A percentile compares a stretch with the other conserved stretches of the same genome.
Evolutionary conservation across 441 rosid species (phyloP).

Genomic region (Isatis lusitanica): DNA sequence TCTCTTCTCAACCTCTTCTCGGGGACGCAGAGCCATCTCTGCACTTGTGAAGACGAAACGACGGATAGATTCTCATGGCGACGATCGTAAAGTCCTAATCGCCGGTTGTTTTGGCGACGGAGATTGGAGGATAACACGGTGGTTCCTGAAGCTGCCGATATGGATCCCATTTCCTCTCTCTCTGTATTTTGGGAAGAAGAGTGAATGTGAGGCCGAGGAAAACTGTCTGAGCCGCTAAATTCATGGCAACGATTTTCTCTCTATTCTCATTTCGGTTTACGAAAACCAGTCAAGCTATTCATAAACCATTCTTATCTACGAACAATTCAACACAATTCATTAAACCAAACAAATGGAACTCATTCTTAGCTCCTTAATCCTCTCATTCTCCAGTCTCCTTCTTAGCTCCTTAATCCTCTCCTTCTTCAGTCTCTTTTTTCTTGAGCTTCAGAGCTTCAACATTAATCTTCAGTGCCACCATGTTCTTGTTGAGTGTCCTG

Average conservation of each 20-base stretch:
- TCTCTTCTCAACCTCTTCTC: slow-evolving; percentile 26
- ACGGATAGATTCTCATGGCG: slow-evolving; percentile 37
- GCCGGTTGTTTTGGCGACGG: slow-evolving; percentile 19
- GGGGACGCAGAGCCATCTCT: slow-evolving; percentile 30
- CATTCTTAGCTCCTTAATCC: no score
- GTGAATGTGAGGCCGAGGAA: slow-evolving; percentile 36
- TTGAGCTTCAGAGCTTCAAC: no score
- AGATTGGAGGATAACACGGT: slow-evolving; percentile 33
- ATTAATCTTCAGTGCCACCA: no score
- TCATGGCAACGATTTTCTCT: slow-evolving; percentile 2
- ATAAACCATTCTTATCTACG: no score
- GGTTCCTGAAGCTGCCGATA: slow-evolving; percentile 39
- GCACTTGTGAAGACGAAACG: slow-evolving; percentile 23
- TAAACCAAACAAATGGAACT: no score
- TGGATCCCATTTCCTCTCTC: slow-evolving; percentile 41
- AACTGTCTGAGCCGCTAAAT: slow-evolving; percentile 38
- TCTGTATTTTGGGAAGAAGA: not conserved
- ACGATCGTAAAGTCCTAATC: slow-evolving; percentile 15
- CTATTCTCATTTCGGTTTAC: slow-evolving; percentile 11
- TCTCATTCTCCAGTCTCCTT: no score
- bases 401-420: no score
- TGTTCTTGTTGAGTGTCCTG: no score
- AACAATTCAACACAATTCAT: no score
- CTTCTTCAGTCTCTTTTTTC: no score
- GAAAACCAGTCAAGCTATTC: not conserved